Evolutionary conservation across 2,329 filamentous ascomycete species (phyloP).

Genomic region (Fusarium sp.): DNA sequence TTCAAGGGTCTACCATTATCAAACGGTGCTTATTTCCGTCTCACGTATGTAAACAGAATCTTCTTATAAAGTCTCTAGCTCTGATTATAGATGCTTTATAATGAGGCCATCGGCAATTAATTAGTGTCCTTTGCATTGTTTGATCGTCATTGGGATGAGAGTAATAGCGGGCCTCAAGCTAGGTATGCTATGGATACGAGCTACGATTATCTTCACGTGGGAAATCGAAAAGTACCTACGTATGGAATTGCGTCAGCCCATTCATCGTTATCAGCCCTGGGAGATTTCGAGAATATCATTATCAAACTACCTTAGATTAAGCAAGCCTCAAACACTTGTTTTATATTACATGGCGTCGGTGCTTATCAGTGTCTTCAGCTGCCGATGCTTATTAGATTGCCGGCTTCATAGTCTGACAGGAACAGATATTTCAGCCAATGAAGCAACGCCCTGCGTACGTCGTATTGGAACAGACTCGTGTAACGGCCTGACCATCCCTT

Average conservation of each 20-base stretch:
- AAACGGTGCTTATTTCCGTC: background rate
- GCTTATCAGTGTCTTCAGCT: background rate
- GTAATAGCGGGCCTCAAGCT: background rate
- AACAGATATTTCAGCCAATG: constrained; percentile 2
- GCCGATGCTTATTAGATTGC: constrained; percentile 1
- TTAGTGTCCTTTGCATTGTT: background rate
- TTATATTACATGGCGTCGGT: background rate
- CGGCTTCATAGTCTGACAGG: background rate
- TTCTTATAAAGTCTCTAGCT: background rate
- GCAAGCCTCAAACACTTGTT: background rate
- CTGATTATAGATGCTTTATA: background rate
- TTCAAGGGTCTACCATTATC: background rate
- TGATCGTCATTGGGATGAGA: background rate
- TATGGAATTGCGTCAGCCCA: background rate
- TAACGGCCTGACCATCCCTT: background rate
- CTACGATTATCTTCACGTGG: background rate
- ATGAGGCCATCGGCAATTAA: background rate
- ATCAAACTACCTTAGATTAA: background rate
- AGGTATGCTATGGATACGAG: background rate
- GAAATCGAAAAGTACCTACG: background rate
- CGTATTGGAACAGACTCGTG: background rate
- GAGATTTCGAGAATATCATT: background rate
- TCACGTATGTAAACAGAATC: background rate
- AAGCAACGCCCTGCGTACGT: background rate
- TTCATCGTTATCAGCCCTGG: background rate